Base-by-base conservation (phyloP, 495 filamentous ascomycete species). In the Glonium stellatum region DNA sequence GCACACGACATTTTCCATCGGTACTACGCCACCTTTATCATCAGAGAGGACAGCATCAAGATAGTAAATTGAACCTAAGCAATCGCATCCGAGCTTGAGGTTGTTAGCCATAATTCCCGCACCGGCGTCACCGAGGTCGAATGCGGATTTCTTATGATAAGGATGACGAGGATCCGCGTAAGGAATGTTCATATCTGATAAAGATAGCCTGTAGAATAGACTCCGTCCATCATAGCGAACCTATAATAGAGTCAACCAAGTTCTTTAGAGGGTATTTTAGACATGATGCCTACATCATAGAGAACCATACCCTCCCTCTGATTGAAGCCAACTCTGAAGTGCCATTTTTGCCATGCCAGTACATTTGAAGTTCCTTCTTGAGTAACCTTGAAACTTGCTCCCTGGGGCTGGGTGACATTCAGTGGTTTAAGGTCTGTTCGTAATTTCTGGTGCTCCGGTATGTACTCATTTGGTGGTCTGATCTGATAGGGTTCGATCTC, bases 101-200 rank as follows among this genome's bases (percentile, higher is more conserved):
- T 89, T 87, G 69, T 91, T 90, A 19, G 88, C 87, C 75, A 84
- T 87, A 37, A 84, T 72, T 13, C 88, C 88, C 4, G 86, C 82
- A 0, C 88, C 88, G 46, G 79, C 87, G 63, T 92, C 86, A 4
- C 88, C 88, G 13, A 90, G 78, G 63, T 92, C 88, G 64, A 92
- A 92, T 0, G 87, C 88, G 15, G 85, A 81, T 70, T 90, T 92
- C 60, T 84, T 83, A 63, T 89, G 87, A 69, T 84, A 89, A 0
- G 88, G 88, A 9, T 80, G 76, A 0, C 87, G 76, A 1, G 88
- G 85, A 65, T 88, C 86, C 0, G 81, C 87, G 62, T 92, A 90
- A 3, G 88, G 88, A 18, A 90, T 86, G 50, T 82, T 83, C 88
- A 92, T 91, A 68, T 92, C 88, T 35, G 80, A 82, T 15, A 91